These are phyloP conservation scores for Trametes hirsuta DNA, from an alignment of 1,284 basidiomycete genomes.

Conservation along the genomic window DNA sequence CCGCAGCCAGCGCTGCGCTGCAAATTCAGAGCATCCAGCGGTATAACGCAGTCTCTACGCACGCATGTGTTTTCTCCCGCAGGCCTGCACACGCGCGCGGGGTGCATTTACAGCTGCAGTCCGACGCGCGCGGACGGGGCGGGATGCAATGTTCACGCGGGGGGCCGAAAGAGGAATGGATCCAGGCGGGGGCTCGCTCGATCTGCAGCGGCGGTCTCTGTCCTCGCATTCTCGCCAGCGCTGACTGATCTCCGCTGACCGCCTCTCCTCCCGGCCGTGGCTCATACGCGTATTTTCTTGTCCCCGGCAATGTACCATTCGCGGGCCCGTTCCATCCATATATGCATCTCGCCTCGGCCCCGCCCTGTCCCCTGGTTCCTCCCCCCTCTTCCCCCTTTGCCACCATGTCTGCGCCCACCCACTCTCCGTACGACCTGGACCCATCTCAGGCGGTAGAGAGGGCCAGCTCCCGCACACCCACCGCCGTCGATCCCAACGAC, in stretches of 20 bases:
- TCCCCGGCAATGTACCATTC: background rate
- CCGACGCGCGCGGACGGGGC: constrained; percentile 7
- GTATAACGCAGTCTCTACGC: too few species aligned
- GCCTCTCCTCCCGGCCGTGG: background rate
- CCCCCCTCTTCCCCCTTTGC: background rate
- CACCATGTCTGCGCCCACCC: background rate
- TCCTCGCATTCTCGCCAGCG: background rate
- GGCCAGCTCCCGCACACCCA: constrained; percentile 19
- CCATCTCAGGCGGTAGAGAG: constrained; percentile 2
- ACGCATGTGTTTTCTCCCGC: background rate
- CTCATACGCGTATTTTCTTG: background rate
- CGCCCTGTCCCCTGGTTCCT: background rate
- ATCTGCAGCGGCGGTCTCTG: background rate
- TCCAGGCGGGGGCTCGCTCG: background rate
- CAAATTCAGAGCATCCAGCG: too few species aligned
- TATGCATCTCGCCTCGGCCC: background rate
- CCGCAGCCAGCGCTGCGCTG: too few species aligned
- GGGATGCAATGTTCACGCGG: background rate
- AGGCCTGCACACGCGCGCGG: background rate
- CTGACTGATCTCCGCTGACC: background rate
- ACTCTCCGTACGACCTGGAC: background rate
- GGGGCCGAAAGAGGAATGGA: background rate
- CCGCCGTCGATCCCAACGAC: constrained; percentile 13
- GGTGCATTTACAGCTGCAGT: background rate
- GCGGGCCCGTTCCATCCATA: background rate